These are phyloP conservation scores for Castanopsis chinensis DNA, from an alignment of 306 rosid species.

Conservation along the genomic window DNA sequence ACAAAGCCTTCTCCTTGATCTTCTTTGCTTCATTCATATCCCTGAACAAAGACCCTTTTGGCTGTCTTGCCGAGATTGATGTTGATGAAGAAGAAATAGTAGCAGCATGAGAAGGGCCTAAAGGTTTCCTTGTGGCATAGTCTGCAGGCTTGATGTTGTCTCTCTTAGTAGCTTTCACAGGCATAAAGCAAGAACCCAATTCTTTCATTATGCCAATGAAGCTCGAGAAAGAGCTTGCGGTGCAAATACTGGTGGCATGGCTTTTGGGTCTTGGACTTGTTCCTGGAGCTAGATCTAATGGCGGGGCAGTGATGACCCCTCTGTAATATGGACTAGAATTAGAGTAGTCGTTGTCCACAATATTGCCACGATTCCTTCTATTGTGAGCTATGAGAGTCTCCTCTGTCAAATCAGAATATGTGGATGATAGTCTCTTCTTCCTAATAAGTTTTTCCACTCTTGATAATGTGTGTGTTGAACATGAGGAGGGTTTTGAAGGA, in stretches of 20 bases:
- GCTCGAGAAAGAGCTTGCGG: slow-evolving; percentile 17
- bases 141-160: not conserved
- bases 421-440: not conserved
- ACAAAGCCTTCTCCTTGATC: not conserved
- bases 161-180: not conserved
- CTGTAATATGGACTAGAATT: slow-evolving; percentile 32
- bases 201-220: slow-evolving; percentile 19
- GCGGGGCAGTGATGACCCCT: slow-evolving; percentile 9
- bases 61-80: too few species aligned
- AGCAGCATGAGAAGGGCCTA: not conserved
- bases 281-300: not conserved
- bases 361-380: not conserved
- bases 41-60: not conserved
- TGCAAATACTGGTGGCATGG: not conserved
- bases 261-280: slow-evolving; percentile 11
- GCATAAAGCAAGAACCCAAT: slow-evolving; percentile 12
- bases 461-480: not conserved
- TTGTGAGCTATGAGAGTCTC: slow-evolving; percentile 12
- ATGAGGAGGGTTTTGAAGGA: not conserved
- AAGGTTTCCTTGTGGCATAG: not conserved
- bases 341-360: not conserved
- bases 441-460: not conserved
- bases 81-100: not conserved
- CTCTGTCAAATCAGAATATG: slow-evolving; percentile 5
- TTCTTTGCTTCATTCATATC: not conserved